A percentile compares a stretch with the other conserved stretches of the same genome.
phyloP scores from a whole-genome alignment of 257 asterid species.

The Solanum pinnatisectum region DNA sequence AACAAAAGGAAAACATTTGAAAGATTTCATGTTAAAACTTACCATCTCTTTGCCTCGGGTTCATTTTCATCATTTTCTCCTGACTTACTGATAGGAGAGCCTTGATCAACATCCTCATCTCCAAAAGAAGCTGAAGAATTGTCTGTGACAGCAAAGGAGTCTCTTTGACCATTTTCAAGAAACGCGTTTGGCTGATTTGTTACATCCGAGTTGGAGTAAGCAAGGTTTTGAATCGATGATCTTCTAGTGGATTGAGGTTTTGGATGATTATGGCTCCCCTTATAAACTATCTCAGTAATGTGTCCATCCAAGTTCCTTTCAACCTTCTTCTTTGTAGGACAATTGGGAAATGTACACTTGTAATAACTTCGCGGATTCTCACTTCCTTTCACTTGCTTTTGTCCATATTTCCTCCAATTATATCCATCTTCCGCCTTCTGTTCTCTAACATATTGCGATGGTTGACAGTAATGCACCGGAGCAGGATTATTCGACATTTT shows the following conservation, averaged over 20 bases:
- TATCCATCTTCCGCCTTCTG: slow-evolving; percentile 82
- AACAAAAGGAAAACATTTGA: background rate
- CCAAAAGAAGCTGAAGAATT: slow-evolving; percentile 76
- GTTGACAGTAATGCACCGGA: slow-evolving; percentile 24
- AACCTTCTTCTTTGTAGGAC: slow-evolving; percentile 91
- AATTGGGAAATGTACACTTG: slow-evolving; percentile 69
- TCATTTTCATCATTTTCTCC: slow-evolving; percentile 66
- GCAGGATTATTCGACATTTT: slow-evolving; percentile 19
- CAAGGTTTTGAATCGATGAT: slow-evolving; percentile 32
- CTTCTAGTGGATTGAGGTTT: slow-evolving; percentile 76
- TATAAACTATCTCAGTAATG: slow-evolving; percentile 78
- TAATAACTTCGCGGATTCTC: slow-evolving; percentile 83
- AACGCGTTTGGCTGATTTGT: slow-evolving; percentile 19
- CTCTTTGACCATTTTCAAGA: slow-evolving; percentile 32
- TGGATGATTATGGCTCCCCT: slow-evolving; percentile 85
- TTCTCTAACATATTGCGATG: slow-evolving; percentile 48
- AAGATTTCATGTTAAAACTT: slow-evolving; percentile 2
- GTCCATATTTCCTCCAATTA: slow-evolving; percentile 87
- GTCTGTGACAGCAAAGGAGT: slow-evolving; percentile 32
- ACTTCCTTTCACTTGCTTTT: slow-evolving; percentile 79
- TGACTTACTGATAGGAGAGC: slow-evolving; percentile 56
- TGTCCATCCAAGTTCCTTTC: slow-evolving; percentile 74
- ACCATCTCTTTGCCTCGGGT: slow-evolving; percentile 86
- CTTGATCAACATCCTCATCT: slow-evolving; percentile 75
- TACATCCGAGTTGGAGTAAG: slow-evolving; percentile 19